These are phyloP conservation scores for Claviceps cyperi DNA, from an alignment of 2,329 filamentous ascomycete species.

Conservation along the genomic window DNA sequence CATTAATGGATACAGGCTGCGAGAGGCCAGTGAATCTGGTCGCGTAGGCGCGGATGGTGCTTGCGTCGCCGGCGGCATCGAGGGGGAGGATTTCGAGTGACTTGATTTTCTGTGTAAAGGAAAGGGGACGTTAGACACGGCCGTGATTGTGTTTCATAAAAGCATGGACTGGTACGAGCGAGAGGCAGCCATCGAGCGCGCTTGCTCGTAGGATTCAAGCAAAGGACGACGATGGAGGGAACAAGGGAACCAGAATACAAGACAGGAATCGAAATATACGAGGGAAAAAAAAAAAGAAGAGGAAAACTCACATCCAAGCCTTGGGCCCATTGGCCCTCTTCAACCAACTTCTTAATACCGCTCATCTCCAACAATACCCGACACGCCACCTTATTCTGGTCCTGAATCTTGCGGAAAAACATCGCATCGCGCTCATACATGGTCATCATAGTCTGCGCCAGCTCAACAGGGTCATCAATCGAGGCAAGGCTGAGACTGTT, in stretches of 20 bases:
- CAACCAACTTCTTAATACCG: constrained; percentile 42
- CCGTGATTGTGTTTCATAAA: not conserved
- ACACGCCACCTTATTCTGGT: constrained; percentile 42
- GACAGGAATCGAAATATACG: not conserved
- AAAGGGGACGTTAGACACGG: not conserved
- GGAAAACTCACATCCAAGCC: constrained; percentile 41
- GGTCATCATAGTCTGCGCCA: constrained; percentile 45
- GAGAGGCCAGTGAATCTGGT: constrained; percentile 68
- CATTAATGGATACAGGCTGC: constrained; percentile 71
- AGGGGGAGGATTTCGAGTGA: constrained; percentile 68
- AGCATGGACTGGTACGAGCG: too few relatives aligned
- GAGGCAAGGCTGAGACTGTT: constrained; percentile 46
- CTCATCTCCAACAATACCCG: constrained; percentile 45
- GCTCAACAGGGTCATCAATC: constrained; percentile 45
- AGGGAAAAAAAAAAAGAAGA: not conserved
- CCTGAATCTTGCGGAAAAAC: constrained; percentile 43
- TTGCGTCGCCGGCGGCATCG: constrained; percentile 57
- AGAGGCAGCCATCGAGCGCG: too few relatives aligned
- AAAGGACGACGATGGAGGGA: not conserved
- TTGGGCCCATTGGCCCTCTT: constrained; percentile 40
- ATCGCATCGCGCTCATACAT: constrained; percentile 48
- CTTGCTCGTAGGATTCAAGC: too few relatives aligned
- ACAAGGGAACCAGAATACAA: not conserved
- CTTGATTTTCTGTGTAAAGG: constrained; percentile 47
- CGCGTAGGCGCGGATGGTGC: constrained; percentile 64